phyloP scores from a whole-genome alignment of 1,139 yeast species.

The Wickerhamomyces sp. region DNA sequence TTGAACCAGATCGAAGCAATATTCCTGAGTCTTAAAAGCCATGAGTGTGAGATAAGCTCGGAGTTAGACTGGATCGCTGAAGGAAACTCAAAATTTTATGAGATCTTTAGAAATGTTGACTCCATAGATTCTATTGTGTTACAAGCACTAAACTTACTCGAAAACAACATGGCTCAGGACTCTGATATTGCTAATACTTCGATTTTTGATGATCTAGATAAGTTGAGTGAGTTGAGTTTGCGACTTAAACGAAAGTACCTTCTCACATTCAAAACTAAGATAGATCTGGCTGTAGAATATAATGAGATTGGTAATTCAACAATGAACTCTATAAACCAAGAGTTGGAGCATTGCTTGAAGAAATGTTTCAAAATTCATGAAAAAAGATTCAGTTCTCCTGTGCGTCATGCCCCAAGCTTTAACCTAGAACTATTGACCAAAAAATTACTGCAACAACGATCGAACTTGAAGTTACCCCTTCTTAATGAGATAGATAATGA shows the following conservation, averaged over 20 bases:
- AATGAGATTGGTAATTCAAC: conserved; percentile 52
- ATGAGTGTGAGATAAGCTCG: conserved; percentile 1
- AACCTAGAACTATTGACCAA: conserved; percentile 39
- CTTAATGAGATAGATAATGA: conserved; percentile 34
- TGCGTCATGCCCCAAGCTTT: conserved; percentile 36
- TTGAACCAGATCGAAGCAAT: conserved; percentile 12
- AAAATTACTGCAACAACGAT: conserved; percentile 33
- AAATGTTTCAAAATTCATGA: conserved; percentile 38
- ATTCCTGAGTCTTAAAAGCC: conserved; percentile 7
- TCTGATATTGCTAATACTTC: conserved; percentile 16
- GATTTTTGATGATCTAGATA: conserved; percentile 27
- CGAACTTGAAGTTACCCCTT: conserved; percentile 31
- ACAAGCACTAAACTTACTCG: conserved; percentile 36
- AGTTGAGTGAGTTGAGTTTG: conserved; percentile 22
- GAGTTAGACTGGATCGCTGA: conserved; percentile 44
- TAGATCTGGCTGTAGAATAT: conserved; percentile 55
- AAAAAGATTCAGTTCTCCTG: conserved; percentile 38
- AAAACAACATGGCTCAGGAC: conserved; percentile 23
- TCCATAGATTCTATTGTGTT: conserved; percentile 45
- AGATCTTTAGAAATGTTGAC: conserved; percentile 35
- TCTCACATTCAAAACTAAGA: conserved; percentile 35
- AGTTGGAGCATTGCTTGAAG: conserved; percentile 44
- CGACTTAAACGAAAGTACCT: conserved; percentile 32
- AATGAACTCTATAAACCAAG: conserved; percentile 46
- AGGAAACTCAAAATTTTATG: conserved; percentile 40